A percentile compares a stretch with the other conserved stretches of the same genome.
Conservation (phyloP, 1,284 basidiomycete genomes). For the Stygiomarasmius scandens region DNA sequence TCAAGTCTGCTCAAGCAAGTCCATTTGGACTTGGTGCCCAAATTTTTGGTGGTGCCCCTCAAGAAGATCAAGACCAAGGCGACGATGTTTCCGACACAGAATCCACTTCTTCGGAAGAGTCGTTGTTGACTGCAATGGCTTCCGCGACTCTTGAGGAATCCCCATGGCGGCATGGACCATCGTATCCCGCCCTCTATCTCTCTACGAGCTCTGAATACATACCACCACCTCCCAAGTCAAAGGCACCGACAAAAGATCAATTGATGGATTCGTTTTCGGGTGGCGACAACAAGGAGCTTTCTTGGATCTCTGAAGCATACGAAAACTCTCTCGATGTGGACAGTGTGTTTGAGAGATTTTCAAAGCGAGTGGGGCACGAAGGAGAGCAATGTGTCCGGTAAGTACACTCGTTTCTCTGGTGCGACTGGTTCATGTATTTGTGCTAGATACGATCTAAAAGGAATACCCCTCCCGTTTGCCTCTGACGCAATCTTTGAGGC, state of each 20-base stretch:
- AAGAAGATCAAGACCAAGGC: slow-evolving; percentile 16
- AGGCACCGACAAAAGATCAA: slow-evolving; percentile 40
- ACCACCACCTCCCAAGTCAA: slow-evolving; percentile 54
- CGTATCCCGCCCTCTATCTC: slow-evolving; percentile 70
- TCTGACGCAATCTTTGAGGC: slow-evolving; percentile 66
- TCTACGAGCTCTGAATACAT: slow-evolving; percentile 74
- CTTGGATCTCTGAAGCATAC: slow-evolving; percentile 72
- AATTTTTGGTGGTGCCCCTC: slow-evolving; percentile 52
- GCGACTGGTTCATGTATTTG: background rate
- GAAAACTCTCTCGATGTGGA: slow-evolving; percentile 79
- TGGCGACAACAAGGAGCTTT: slow-evolving; percentile 45
- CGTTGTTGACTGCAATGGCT: slow-evolving; percentile 63
- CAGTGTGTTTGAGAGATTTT: slow-evolving; percentile 79
- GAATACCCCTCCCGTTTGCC: slow-evolving; percentile 74
- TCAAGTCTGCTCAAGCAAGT: slow-evolving; percentile 27
- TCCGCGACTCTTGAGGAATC: slow-evolving; percentile 58
- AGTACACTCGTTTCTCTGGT: slow-evolving; percentile 18
- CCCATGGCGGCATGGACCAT: slow-evolving; percentile 62
- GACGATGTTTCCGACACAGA: slow-evolving; percentile 39
- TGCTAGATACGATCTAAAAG: slow-evolving; percentile 74
- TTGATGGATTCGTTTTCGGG: slow-evolving; percentile 42
- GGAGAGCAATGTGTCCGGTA: slow-evolving; percentile 81
- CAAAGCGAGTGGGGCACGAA: slow-evolving; percentile 64
- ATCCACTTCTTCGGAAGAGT: slow-evolving; percentile 32
- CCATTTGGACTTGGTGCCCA: slow-evolving; percentile 62